Evolutionary conservation across 208 protist species (phyloP).

Genomic region (Wallacemonas sp.): DNA sequence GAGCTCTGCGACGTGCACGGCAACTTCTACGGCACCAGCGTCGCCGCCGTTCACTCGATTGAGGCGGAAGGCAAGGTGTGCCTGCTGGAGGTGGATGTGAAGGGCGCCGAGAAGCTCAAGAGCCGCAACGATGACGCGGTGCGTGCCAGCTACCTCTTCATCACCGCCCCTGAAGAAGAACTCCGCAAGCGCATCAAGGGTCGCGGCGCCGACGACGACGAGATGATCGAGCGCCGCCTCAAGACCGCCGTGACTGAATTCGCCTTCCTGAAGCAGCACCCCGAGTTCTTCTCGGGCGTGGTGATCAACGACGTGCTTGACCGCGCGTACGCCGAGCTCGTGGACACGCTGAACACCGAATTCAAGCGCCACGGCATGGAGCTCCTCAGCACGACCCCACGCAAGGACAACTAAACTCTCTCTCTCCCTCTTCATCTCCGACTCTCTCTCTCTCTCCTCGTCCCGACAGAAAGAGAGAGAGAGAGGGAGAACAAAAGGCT

Average conservation of each 20-base stretch:
- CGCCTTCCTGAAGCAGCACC: slow-evolving; percentile 64
- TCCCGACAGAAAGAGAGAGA: background rate
- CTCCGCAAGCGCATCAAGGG: slow-evolving; percentile 75
- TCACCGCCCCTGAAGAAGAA: slow-evolving; percentile 78
- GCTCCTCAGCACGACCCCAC: slow-evolving; percentile 18
- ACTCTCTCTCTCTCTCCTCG: slow-evolving; percentile 9
- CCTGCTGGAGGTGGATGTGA: slow-evolving; percentile 92
- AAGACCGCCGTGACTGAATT: slow-evolving; percentile 75
- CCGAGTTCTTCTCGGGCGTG: slow-evolving; percentile 68
- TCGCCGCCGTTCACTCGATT: slow-evolving; percentile 77
- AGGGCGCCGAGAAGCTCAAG: slow-evolving; percentile 81
- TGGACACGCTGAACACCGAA: slow-evolving; percentile 49
- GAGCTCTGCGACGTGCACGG: slow-evolving; percentile 93
- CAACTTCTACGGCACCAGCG: slow-evolving; percentile 95
- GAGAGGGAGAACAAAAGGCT: slow-evolving; percentile 16
- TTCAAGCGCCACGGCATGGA: slow-evolving; percentile 63
- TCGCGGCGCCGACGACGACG: slow-evolving; percentile 79
- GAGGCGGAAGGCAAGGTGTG: slow-evolving; percentile 68
- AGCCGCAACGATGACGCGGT: slow-evolving; percentile 34
- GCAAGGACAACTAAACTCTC: slow-evolving; percentile 13
- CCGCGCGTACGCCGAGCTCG: slow-evolving; percentile 53
- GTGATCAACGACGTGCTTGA: slow-evolving; percentile 84
- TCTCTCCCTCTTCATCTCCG: background rate
- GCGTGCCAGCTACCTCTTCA: slow-evolving; percentile 72
- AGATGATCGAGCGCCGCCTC: slow-evolving; percentile 69